phyloP scores from a whole-genome alignment of 768 basidiomycete genomes.

The Hysterangium stoloniferum region DNA sequence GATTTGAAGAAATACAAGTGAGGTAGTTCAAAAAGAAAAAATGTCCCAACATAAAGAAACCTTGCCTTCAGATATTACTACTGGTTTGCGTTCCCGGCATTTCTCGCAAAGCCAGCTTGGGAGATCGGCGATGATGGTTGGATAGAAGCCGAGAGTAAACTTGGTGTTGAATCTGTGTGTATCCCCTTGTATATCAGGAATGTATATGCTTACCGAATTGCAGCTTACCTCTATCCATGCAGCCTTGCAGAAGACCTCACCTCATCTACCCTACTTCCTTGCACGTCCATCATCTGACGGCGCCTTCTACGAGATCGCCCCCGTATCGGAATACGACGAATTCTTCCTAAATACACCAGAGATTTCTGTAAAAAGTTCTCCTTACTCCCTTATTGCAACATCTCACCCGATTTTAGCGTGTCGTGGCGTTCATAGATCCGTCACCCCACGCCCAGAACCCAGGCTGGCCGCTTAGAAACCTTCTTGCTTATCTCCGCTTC shows the following conservation, averaged over 20 bases:
- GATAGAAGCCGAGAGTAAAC: conserved; percentile 37
- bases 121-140: conserved; percentile 62
- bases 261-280: conserved; percentile 52
- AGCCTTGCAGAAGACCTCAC: conserved; percentile 33
- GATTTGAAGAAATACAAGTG: conserved; percentile 93
- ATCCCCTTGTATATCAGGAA: background rate
- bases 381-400: background rate
- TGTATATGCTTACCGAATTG: background rate
- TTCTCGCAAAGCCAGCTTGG: conserved; percentile 87
- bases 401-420: conserved; percentile 26
- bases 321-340: conserved; percentile 37
- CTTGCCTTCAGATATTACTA: conserved; percentile 56
- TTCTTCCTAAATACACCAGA: conserved; percentile 47
- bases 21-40: no score
- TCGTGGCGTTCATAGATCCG: conserved; percentile 74
- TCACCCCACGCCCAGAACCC: conserved; percentile 68
- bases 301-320: conserved; percentile 34
- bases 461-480: conserved; percentile 91
- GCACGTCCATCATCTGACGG: conserved; percentile 25
- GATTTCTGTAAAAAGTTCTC: conserved; percentile 29
- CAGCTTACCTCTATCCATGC: conserved; percentile 48
- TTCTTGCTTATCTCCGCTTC: conserved; percentile 72
- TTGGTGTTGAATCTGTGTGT: conserved; percentile 37
- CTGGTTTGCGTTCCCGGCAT: conserved; percentile 96
- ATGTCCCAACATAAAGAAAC: no score